Percentiles rank a stretch among this genome's conserved stretches.
phyloP scores from a whole-genome alignment of 2,329 filamentous ascomycete species.

The Pseudogymnoascus sp. region DNA sequence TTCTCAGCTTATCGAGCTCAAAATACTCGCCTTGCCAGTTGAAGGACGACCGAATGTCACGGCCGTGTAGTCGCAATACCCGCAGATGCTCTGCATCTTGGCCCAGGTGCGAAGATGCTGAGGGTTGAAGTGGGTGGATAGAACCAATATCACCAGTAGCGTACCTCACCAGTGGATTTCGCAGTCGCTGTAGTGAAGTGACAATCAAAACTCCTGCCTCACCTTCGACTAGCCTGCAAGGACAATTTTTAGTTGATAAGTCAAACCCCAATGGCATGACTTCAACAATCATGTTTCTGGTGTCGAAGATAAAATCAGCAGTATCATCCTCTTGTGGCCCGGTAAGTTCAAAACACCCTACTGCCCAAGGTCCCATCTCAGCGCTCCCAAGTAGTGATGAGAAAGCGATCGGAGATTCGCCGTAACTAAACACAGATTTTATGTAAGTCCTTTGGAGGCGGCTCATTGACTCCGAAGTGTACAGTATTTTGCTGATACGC shows the following conservation, averaged over 20 bases:
- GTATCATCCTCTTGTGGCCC: not conserved
- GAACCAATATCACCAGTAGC: not conserved
- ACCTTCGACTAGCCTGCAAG: not conserved
- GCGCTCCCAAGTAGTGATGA: not conserved
- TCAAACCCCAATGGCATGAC: not conserved
- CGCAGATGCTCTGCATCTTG: not conserved
- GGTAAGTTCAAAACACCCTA: not conserved
- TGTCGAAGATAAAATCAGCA: constrained; percentile 3
- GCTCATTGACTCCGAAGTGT: not conserved
- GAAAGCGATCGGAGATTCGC: not conserved
- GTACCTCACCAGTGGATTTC: not conserved
- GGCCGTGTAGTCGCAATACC: not conserved
- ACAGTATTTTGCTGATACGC: not conserved
- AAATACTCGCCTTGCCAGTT: not conserved
- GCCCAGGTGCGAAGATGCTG: not conserved
- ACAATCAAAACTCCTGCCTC: not conserved
- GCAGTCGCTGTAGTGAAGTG: not conserved
- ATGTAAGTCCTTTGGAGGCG: not conserved
- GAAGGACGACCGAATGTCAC: not conserved
- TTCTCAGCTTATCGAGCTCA: not conserved
- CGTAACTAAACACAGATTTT: not conserved
- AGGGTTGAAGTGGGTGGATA: not conserved
- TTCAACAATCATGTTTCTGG: not conserved
- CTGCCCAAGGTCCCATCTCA: constrained; percentile 4
- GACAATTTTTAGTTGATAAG: not conserved